Evolutionary conservation across 352 stramenopile species (phyloP).

Genomic region (Pelagophyceae sp.): DNA sequence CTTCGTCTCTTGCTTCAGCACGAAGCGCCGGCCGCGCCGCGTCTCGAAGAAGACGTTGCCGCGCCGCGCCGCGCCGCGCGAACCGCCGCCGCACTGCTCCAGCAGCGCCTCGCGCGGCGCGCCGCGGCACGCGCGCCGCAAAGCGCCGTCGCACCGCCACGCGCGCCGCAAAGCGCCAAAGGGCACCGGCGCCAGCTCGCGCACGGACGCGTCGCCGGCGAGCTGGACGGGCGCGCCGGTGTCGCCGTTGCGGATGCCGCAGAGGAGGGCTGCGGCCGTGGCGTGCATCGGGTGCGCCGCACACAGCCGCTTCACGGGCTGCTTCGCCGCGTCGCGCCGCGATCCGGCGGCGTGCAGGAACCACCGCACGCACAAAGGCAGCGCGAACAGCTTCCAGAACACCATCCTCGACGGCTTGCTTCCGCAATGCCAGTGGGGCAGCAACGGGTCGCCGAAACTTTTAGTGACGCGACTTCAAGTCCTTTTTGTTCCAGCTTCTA

Average conservation of each 20-base stretch:
- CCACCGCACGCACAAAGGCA: too few species aligned
- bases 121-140: neutral
- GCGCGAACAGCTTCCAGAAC: too few species aligned
- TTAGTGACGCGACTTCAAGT: too few species aligned
- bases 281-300: neutral
- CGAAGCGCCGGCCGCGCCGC: constrained; percentile 14
- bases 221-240: neutral
- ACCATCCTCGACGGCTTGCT: too few species aligned
- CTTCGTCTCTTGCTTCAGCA: constrained; percentile 23
- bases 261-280: neutral
- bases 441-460: too few species aligned
- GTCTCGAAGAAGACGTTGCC: constrained; percentile 26
- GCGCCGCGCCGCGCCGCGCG: constrained; percentile 8
- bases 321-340: too few species aligned
- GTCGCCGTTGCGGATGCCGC: neutral
- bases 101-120: neutral
- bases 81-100: neutral
- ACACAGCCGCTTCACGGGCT: too few species aligned
- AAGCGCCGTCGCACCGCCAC: neutral
- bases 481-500: too few species aligned
- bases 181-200: neutral
- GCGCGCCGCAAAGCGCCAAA: neutral
- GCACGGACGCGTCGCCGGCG: neutral
- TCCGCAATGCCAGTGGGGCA: too few species aligned
- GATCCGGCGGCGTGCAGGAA: too few species aligned